Evolutionary conservation across 495 filamentous ascomycete genomes (phyloP).

Genomic region (Aspergillus indologenus): DNA sequence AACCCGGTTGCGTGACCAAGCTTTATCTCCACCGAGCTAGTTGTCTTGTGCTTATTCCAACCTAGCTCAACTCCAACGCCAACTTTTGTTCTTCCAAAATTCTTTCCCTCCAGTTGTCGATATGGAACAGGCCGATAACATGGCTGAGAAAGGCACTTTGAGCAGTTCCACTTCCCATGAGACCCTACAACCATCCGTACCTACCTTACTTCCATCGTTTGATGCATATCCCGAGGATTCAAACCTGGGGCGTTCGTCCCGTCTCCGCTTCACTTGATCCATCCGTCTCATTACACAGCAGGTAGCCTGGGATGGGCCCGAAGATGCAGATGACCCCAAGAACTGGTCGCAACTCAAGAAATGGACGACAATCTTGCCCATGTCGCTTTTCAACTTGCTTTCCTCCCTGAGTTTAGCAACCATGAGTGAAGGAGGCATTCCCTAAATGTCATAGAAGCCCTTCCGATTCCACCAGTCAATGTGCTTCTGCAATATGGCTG

Average conservation of each 20-base stretch:
- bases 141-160: background rate
- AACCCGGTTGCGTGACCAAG: too few relatives aligned
- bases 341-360: constrained; percentile 6
- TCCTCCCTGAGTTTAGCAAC: constrained; percentile 56
- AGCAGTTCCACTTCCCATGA: background rate
- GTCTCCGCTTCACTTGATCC: background rate
- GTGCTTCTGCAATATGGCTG: too few relatives aligned
- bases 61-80: too few relatives aligned
- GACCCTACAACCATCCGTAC: background rate
- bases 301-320: constrained; percentile 10
- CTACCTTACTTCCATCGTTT: too few relatives aligned
- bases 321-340: constrained; percentile 10
- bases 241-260: background rate
- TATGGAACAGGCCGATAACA: too few relatives aligned
- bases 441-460: too few relatives aligned
- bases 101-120: too few relatives aligned
- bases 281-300: background rate
- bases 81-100: too few relatives aligned
- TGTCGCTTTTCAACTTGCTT: constrained; percentile 20
- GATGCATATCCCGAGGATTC: background rate
- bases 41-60: too few relatives aligned
- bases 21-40: too few relatives aligned
- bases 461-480: too few relatives aligned
- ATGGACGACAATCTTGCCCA: constrained; percentile 5
- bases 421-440: too few relatives aligned